Conservation (phyloP, 1,284 basidiomycete genomes). For the Volvariella volvacea region DNA sequence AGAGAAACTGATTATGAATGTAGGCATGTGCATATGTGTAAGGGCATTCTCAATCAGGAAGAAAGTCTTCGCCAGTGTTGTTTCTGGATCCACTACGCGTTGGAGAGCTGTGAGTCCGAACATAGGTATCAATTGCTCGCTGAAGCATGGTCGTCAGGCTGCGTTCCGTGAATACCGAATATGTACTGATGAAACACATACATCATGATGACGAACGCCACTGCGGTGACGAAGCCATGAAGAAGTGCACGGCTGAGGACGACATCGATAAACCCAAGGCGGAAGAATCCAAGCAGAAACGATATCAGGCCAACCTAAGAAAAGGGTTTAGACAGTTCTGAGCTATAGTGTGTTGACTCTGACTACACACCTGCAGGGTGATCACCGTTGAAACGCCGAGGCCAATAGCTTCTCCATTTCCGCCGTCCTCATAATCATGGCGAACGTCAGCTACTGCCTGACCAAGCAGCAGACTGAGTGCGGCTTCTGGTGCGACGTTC, state of each 20-base stretch:
- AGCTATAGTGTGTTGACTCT: conserved; percentile 1
- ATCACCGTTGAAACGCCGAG: conserved; percentile 70
- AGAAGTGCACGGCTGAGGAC: conserved; percentile 86
- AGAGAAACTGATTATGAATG: conserved; percentile 68
- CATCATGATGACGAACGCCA: conserved; percentile 73
- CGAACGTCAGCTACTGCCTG: conserved; percentile 74
- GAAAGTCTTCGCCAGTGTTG: conserved; percentile 68
- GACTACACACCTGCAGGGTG: conserved; percentile 66
- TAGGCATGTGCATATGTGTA: conserved; percentile 52
- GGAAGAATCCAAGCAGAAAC: conserved; percentile 80
- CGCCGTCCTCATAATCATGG: conserved; percentile 51
- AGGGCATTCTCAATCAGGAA: conserved; percentile 70
- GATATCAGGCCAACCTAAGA: conserved; percentile 79
- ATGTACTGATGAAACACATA: conserved; percentile 23
- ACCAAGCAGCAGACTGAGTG: conserved; percentile 83
- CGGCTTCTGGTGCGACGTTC: conserved; percentile 87
- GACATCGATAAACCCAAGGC: conserved; percentile 92
- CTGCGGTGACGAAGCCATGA: conserved; percentile 81
- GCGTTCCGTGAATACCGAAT: too few relatives aligned
- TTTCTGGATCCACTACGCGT: conserved; percentile 47
- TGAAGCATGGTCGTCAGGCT: too few relatives aligned
- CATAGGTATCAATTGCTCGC: conserved; percentile 79
- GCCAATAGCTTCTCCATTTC: conserved; percentile 49
- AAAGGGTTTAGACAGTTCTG: conserved; percentile 1
- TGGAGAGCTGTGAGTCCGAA: conserved; percentile 65